These are phyloP conservation scores for Agrocybe pediades DNA, from an alignment of 768 basidiomycete species.

Conservation along the genomic window DNA sequence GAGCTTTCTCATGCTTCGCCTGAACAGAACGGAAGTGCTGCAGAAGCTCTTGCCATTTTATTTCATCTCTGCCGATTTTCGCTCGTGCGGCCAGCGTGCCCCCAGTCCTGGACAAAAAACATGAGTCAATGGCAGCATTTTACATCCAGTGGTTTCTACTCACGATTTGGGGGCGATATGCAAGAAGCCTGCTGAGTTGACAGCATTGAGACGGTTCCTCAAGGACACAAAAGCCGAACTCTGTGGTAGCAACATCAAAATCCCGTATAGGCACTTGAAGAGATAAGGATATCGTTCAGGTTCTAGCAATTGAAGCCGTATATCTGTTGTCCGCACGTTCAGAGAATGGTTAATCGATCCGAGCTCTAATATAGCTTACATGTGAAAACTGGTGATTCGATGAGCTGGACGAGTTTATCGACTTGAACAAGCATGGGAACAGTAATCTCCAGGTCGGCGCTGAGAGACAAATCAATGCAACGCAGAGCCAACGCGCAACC, in stretches of 20 bases:
- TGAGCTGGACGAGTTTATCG: conserved; percentile 96
- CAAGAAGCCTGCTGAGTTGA: conserved; percentile 92
- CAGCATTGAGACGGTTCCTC: conserved; percentile 90
- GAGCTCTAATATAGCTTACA: no score
- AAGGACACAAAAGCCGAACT: conserved; percentile 95
- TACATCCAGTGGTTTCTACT: conserved; percentile 22
- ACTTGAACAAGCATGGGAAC: conserved; percentile 94
- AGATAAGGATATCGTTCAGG: conserved; percentile 96
- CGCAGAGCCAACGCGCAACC: neutral
- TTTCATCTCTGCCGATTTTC: conserved; percentile 82
- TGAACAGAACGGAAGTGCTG: conserved; percentile 91
- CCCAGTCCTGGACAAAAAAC: conserved; percentile 19
- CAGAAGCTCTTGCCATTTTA: conserved; percentile 96
- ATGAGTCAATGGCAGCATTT: neutral
- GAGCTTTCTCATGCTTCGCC: conserved; percentile 87
- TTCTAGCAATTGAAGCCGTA: conserved; percentile 92
- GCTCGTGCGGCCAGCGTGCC: conserved; percentile 60
- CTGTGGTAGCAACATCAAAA: conserved; percentile 96
- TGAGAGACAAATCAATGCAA: conserved; percentile 28
- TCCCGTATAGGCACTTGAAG: conserved; percentile 96
- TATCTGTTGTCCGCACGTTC: no score
- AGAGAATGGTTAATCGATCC: no score
- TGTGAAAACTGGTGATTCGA: conserved; percentile 98
- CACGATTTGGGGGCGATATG: conserved; percentile 89
- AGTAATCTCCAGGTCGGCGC: conserved; percentile 96